phyloP scores from a whole-genome alignment of 2,329 filamentous ascomycete species.

The Lachnellula subtilissima region DNA sequence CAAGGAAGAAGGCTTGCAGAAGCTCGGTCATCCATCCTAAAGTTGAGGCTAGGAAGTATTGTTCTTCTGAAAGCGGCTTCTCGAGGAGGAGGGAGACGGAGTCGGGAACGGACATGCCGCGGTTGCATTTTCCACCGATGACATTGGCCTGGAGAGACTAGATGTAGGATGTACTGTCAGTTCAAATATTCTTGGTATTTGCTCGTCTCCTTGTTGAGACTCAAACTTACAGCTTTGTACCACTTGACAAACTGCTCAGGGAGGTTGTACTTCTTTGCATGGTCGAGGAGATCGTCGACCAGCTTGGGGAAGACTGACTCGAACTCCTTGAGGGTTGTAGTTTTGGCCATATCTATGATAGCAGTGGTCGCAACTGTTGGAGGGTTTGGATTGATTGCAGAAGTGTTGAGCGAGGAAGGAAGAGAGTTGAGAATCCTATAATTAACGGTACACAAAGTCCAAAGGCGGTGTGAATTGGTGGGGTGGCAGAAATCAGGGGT shows the following conservation, averaged over 20 bases:
- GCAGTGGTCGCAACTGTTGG: slow-evolving; percentile 19
- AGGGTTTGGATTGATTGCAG: background rate
- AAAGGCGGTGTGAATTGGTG: background rate
- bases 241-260: slow-evolving; percentile 77
- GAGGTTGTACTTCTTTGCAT: slow-evolving; percentile 77
- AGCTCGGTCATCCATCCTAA: slow-evolving; percentile 98
- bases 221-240: slow-evolving; percentile 53
- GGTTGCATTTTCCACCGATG: slow-evolving; percentile 95
- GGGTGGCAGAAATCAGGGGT: slow-evolving; percentile 7
- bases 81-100: slow-evolving; percentile 75
- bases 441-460: too few relatives aligned
- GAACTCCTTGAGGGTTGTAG: slow-evolving; percentile 78
- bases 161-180: slow-evolving; percentile 1
- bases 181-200: background rate
- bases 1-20: slow-evolving; percentile 97
- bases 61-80: slow-evolving; percentile 65
- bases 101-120: slow-evolving; percentile 96
- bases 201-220: too few relatives aligned
- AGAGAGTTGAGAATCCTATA: background rate
- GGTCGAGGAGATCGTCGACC: slow-evolving; percentile 72
- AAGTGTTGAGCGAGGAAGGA: background rate
- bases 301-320: slow-evolving; percentile 86
- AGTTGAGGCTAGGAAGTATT: slow-evolving; percentile 83
- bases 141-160: slow-evolving; percentile 83
- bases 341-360: slow-evolving; percentile 52